A percentile compares a stretch with the other conserved stretches of the same genome.
phyloP scores from a whole-genome alignment of 169 alveolate genomes.

The Plasmodium ovale region DNA sequence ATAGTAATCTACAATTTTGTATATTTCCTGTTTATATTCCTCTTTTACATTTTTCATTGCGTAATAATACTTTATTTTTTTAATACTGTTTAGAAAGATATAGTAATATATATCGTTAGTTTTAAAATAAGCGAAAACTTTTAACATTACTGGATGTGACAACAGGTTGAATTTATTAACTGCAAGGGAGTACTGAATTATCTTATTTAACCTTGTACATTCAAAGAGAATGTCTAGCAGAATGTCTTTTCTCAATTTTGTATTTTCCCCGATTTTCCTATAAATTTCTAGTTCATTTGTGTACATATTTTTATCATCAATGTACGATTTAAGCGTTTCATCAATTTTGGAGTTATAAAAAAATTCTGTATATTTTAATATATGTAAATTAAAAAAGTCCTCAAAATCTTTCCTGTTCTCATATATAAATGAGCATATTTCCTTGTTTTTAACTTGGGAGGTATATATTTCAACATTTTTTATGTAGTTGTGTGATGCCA shows the following conservation, averaged over 20 bases:
- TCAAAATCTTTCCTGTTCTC: constrained; percentile 40
- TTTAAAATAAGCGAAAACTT: constrained; percentile 54
- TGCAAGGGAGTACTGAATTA: constrained; percentile 66
- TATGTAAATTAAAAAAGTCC: constrained; percentile 27
- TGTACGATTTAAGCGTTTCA: constrained; percentile 22
- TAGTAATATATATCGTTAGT: constrained; percentile 33
- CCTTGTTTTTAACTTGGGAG: constrained; percentile 32
- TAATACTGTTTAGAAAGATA: constrained; percentile 29
- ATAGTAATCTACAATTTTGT: constrained; percentile 43
- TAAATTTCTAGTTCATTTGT: constrained; percentile 40
- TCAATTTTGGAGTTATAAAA: constrained; percentile 21
- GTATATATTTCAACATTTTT: constrained; percentile 64
- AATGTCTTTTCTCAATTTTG: constrained; percentile 23
- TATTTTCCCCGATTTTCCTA: constrained; percentile 24
- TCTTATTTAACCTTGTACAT: constrained; percentile 38
- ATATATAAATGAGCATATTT: constrained; percentile 56
- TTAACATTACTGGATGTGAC: constrained; percentile 10
- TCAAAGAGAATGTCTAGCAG: constrained; percentile 55
- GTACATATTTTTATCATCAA: constrained; percentile 25
- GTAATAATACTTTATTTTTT: constrained; percentile 57
- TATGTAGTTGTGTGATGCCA: constrained; percentile 59
- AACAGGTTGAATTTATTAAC: constrained; percentile 36
- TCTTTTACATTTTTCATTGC: constrained; percentile 20
- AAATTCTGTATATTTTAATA: constrained; percentile 30
- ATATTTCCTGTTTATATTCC: constrained; percentile 43